Evolutionary conservation across 2,329 filamentous ascomycete genomes (phyloP).

Genomic region (Penicillium nordicum): DNA sequence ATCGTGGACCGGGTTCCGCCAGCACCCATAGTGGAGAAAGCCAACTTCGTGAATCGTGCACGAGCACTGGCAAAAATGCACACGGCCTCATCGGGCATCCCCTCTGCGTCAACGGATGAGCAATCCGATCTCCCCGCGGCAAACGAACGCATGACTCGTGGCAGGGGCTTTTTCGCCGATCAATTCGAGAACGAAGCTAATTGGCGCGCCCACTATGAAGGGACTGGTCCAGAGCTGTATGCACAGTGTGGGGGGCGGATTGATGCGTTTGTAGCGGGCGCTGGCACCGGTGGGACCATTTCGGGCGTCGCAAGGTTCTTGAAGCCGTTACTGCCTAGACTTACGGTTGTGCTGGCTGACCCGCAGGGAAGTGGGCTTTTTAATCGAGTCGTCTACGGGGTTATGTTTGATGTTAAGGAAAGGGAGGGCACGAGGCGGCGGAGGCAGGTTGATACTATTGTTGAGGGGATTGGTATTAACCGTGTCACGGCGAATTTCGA

Average conservation of each 20-base stretch:
- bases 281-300: conserved; percentile 91
- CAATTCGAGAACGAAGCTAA: conserved; percentile 94
- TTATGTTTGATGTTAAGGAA: conserved; percentile 91
- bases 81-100: conserved; percentile 42
- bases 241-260: conserved; percentile 69
- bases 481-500: conserved; percentile 92
- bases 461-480: conserved; percentile 95
- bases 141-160: conserved; percentile 48
- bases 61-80: conserved; percentile 73
- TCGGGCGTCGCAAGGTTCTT: conserved; percentile 80
- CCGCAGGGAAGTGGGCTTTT: conserved; percentile 91
- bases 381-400: conserved; percentile 86
- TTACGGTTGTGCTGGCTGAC: conserved; percentile 81
- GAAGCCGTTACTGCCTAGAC: conserved; percentile 64
- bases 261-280: conserved; percentile 88
- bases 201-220: conserved; percentile 75
- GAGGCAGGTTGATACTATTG: conserved; percentile 90
- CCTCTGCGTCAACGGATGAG: conserved; percentile 8
- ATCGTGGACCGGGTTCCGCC: conserved; percentile 87
- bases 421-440: conserved; percentile 84
- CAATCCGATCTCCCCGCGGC: conserved; percentile 17
- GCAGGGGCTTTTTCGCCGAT: conserved; percentile 87
- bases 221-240: conserved; percentile 87
- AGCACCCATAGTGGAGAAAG: conserved; percentile 87
- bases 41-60: conserved; percentile 93